Evolutionary conservation across 129 eudicot species (phyloP).

Genomic region (Calendula officinalis): DNA sequence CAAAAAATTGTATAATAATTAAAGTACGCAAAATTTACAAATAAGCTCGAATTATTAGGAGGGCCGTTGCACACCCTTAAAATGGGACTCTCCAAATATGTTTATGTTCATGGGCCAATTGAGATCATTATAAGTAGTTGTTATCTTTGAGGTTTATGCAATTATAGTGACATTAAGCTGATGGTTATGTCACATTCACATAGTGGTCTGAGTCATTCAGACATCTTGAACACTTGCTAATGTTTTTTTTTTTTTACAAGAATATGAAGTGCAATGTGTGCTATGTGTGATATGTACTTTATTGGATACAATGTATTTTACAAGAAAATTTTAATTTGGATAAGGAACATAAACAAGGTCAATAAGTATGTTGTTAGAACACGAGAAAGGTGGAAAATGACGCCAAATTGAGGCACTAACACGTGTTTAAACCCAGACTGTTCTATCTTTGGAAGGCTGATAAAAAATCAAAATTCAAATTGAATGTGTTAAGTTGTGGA

Average conservation of each 20-base stretch:
- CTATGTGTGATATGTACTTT: slow-evolving; percentile 22
- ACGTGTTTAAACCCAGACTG: not conserved
- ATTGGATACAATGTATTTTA: not conserved
- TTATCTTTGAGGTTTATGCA: slow-evolving; percentile 29
- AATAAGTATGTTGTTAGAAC: slow-evolving; percentile 16
- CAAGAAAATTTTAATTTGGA: not conserved
- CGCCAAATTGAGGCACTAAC: not conserved
- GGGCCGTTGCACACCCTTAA: no score
- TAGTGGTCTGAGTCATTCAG: slow-evolving; percentile 34
- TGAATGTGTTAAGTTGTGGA: slow-evolving; percentile 6
- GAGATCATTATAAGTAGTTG: not conserved
- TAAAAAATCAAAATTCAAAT: slow-evolving; percentile 8
- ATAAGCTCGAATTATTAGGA: no score
- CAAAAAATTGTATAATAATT: no score
- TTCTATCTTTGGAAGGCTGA: slow-evolving; percentile 13
- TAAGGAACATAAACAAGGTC: slow-evolving; percentile 14
- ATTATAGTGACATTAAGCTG: slow-evolving; percentile 30
- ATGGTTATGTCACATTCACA: slow-evolving; percentile 25
- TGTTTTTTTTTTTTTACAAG: slow-evolving; percentile 19
- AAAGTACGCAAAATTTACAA: no score
- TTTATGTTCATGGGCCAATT: slow-evolving; percentile 28
- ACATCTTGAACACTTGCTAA: slow-evolving; percentile 31
- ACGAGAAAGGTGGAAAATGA: not conserved
- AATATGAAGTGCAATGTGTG: slow-evolving; percentile 13
- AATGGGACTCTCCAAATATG: slow-evolving; percentile 30